phyloP scores from a whole-genome alignment of 495 filamentous ascomycete species.

The Talaromyces nanjingensis region DNA sequence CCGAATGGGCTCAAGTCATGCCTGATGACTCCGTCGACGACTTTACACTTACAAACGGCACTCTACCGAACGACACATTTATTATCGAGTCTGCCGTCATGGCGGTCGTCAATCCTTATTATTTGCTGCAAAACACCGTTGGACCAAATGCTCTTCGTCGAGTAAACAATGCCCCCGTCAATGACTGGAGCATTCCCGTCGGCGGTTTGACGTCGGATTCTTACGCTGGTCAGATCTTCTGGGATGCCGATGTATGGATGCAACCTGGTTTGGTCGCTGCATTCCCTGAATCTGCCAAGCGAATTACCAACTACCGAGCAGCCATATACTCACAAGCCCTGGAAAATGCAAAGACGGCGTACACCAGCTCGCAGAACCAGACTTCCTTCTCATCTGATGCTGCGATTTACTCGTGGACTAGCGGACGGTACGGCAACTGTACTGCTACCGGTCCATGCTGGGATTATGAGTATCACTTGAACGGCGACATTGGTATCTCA shows the following conservation, averaged over 20 bases:
- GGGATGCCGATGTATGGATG: slow-evolving; percentile 66
- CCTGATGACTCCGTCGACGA: slow-evolving; percentile 53
- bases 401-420: slow-evolving; percentile 58
- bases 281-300: slow-evolving; percentile 48
- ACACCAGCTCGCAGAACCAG: slow-evolving; percentile 42
- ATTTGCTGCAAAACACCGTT: slow-evolving; percentile 62
- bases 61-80: slow-evolving; percentile 51
- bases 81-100: slow-evolving; percentile 56
- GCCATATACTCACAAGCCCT: slow-evolving; percentile 45
- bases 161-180: slow-evolving; percentile 34
- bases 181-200: slow-evolving; percentile 52
- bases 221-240: slow-evolving; percentile 57
- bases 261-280: slow-evolving; percentile 55
- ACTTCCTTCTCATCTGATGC: slow-evolving; percentile 44
- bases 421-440: slow-evolving; percentile 58
- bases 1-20: slow-evolving; percentile 51
- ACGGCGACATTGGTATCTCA: slow-evolving; percentile 65
- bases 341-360: slow-evolving; percentile 40
- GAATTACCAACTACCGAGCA: slow-evolving; percentile 53
- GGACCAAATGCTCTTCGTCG: slow-evolving; percentile 42
- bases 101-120: slow-evolving; percentile 59
- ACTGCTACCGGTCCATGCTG: slow-evolving; percentile 61
- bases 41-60: slow-evolving; percentile 49
- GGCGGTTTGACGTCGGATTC: slow-evolving; percentile 56
- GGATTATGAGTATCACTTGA: slow-evolving; percentile 54